These are phyloP conservation scores for Xanthoconium stramineum DNA, from an alignment of 768 basidiomycete genomes.

Conservation along the genomic window DNA sequence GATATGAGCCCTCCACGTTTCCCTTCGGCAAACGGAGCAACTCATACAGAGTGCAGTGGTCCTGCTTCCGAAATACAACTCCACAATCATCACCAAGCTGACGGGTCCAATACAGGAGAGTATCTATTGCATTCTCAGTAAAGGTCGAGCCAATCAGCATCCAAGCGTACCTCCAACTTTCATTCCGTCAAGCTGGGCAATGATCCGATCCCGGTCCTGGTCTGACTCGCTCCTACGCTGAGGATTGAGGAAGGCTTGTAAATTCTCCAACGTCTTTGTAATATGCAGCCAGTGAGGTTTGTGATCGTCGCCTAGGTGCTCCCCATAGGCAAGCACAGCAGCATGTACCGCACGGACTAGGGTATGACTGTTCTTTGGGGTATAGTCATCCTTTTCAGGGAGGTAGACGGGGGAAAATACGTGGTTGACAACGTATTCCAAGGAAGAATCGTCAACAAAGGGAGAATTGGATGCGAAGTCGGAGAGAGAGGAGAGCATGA, in stretches of 20 bases:
- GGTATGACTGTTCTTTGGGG: too few relatives aligned
- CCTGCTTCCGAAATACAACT: background rate
- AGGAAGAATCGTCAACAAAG: background rate
- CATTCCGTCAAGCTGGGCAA: background rate
- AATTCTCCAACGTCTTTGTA: too few relatives aligned
- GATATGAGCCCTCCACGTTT: background rate
- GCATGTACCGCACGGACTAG: background rate
- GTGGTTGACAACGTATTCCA: background rate
- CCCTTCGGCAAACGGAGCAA: too few relatives aligned
- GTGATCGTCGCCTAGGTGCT: too few relatives aligned
- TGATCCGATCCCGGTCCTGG: too few relatives aligned
- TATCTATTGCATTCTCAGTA: background rate
- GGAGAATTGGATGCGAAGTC: background rate
- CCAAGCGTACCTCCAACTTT: background rate
- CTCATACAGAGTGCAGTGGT: background rate
- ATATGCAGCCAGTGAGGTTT: too few relatives aligned
- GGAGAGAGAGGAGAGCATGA: too few relatives aligned
- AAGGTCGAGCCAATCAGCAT: background rate
- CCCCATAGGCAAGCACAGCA: background rate
- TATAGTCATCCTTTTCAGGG: too few relatives aligned
- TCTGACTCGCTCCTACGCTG: too few relatives aligned
- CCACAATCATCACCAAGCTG: background rate
- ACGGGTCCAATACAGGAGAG: too few relatives aligned
- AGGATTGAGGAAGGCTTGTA: too few relatives aligned
- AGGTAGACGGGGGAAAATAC: background rate